Evolutionary conservation across 768 basidiomycete species (phyloP), one percentile per base, ranked within the genome.

Genomic region (Cubamyces lactineus): DNA sequence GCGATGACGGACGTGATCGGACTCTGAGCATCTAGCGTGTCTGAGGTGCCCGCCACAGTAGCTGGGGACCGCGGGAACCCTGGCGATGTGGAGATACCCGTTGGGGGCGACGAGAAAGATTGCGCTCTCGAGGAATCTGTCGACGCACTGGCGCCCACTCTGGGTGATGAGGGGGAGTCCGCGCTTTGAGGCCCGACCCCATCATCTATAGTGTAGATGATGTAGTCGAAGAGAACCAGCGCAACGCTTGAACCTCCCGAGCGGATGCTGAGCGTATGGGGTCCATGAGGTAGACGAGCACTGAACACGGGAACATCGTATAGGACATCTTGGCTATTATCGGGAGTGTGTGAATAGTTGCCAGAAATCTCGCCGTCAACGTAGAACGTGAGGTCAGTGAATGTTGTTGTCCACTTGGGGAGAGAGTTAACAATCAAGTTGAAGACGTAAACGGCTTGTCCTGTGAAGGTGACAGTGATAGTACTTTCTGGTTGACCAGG

Each of bases 371-470:
- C 28, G 34, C 53, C 61, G 39, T 66, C 61, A 5, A 66, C 45
- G 8, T 5, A 21, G 54, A 66, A 66, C 5, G 26, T 62, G 53
- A 63, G 53, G 30, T 52, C 63, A 17, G 59, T 53, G 43, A 24
- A 34, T 1, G 65, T 65, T 0, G 26, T 57, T 11, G 50, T 28
- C 28, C 28, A 28, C 28, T 38, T 38, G 23, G 38, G 30, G 2
- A 60, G 15, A 19, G 17, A 17, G 40, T 66, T 59, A 8, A 53
- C 57, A n/a, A 65, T 19, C 16, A 63, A n/a, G 23, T 56, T 48
- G 45, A 28, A 62, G 16, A 66, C 65, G 42, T 59, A 62, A 46
- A 66, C 58, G n/a, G 61, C 65, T 11, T 54, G 51, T 8, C 65
- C 65, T 4, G 3, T 47, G 49, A 62, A 62, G 4, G 13, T 15